Conservation (phyloP, 768 basidiomycete species). For the Xerocomus potaroensis region DNA sequence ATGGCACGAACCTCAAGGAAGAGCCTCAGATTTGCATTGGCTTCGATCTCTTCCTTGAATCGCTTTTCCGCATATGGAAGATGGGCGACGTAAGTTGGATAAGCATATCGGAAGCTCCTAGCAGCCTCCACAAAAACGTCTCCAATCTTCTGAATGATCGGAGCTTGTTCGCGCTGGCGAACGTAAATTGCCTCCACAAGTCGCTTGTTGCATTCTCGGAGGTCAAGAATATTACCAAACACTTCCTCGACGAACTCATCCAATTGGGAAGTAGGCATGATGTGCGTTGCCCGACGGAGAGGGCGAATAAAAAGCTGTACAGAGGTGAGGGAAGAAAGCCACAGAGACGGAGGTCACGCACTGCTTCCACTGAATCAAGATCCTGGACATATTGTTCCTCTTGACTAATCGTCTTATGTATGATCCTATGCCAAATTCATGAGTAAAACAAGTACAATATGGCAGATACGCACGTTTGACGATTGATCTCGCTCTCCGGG, state of each 20-base stretch:
- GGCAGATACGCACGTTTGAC: slow-evolving; percentile 55
- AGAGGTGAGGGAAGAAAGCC: slow-evolving; percentile 32
- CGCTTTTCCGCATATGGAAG: slow-evolving; percentile 82
- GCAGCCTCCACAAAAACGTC: slow-evolving; percentile 87
- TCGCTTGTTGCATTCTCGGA: slow-evolving; percentile 78
- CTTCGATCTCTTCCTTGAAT: slow-evolving; percentile 81
- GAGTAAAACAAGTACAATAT: not conserved
- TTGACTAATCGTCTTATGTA: slow-evolving; percentile 82
- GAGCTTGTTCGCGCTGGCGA: slow-evolving; percentile 77
- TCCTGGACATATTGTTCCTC: slow-evolving; percentile 91
- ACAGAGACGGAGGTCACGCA: slow-evolving; percentile 29
- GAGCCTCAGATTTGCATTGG: slow-evolving; percentile 73
- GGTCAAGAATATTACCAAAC: slow-evolving; percentile 82
- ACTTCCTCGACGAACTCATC: slow-evolving; percentile 87
- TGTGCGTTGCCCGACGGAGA: slow-evolving; percentile 50
- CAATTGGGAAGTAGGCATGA: slow-evolving; percentile 53
- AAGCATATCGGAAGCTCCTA: slow-evolving; percentile 80
- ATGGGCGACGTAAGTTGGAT: slow-evolving; percentile 82
- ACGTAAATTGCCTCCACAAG: slow-evolving; percentile 85
- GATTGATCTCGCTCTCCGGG: slow-evolving; percentile 71
- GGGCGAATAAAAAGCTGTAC: slow-evolving; percentile 52
- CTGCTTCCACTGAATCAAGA: slow-evolving; percentile 74
- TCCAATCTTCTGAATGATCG: slow-evolving; percentile 80
- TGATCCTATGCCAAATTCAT: slow-evolving; percentile 41
- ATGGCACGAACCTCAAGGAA: slow-evolving; percentile 81